These are phyloP conservation scores for Sclerotinia glacialis DNA, from an alignment of 2,329 filamentous ascomycete genomes.

Conservation along the genomic window DNA sequence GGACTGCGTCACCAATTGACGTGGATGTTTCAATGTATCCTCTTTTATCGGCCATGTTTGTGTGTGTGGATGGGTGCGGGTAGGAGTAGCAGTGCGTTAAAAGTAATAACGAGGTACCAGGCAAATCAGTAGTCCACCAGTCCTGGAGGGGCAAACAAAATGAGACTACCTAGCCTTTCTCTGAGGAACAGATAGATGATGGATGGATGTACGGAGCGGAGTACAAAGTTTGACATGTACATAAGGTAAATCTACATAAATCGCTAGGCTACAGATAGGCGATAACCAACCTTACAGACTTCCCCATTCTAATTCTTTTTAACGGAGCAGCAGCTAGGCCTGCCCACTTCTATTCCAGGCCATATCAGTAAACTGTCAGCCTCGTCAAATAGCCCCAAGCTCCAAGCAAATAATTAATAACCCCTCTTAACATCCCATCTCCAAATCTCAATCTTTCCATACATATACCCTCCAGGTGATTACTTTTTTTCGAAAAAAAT, in stretches of 20 bases:
- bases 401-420: slow-evolving; percentile 1
- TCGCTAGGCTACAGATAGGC: background rate
- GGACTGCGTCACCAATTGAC: background rate
- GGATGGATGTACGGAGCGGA: no score
- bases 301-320: background rate
- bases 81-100: background rate
- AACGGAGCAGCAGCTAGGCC: background rate
- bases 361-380: background rate
- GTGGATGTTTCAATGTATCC: background rate
- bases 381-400: slow-evolving; percentile 8
- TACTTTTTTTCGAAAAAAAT: background rate
- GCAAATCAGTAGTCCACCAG: no score
- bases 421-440: slow-evolving; percentile 7
- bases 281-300: background rate
- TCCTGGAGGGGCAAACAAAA: background rate
- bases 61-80: background rate
- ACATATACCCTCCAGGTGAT: background rate
- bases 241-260: background rate
- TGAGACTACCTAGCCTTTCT: background rate
- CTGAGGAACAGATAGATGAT: no score
- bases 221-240: slow-evolving; percentile 8
- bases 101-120: background rate
- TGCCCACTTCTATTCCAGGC: slow-evolving; percentile 6
- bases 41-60: slow-evolving; percentile 4
- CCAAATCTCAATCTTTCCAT: background rate